Base-by-base conservation (phyloP, 169 alveolate genomes). In the Plasmodium coatneyi region DNA sequence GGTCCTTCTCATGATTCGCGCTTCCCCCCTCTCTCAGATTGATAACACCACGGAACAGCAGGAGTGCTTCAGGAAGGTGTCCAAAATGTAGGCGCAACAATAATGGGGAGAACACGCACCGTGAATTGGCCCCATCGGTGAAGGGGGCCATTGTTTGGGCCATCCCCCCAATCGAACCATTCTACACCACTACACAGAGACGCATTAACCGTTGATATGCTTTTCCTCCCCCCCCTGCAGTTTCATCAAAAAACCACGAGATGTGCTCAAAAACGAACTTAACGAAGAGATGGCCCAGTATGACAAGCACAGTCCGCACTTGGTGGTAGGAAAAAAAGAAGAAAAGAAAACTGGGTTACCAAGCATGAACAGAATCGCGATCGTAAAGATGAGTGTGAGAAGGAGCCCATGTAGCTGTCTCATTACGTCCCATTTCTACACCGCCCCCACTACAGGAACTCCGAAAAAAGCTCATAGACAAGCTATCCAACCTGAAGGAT, bases 281-380 rank as follows among this genome's bases (percentile, higher is more conserved):
- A 74, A 84, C 3, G 92, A 84, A 30, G 92, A 84, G 56, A 71
- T 84, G n/a, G 92, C 92, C 70, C 60, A 84, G n/a, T 84, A 84
- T 39, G 78, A 84, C 52, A 84, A 84, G 76, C 76, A 71, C 36
- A 71, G 19, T 16, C 92, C 92, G 5, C 83, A 84, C 19, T 32
- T 84, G 36, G 80, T 82, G 79, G 91, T 82, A 32, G 71, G 76
- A 32, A 3, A 43, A 36, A 82, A n/a, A 25, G 3, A 14, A 79
- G 22, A 56, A 56, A 56, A 56, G 3, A 56, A 56, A 22, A 22
- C 34, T 3, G 72, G 72, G 30, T 16, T 16, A 1, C 22, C 32
- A 3, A 0, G 30, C 5, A 56, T 56, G 72, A 22, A 74, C 43
- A 80, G 49, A 80, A 49, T 19, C 30, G 71, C 39, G 54, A 43